These are phyloP conservation scores for Verticillium klebahnii DNA, from an alignment of 2,329 filamentous ascomycete genomes.

Conservation along the genomic window DNA sequence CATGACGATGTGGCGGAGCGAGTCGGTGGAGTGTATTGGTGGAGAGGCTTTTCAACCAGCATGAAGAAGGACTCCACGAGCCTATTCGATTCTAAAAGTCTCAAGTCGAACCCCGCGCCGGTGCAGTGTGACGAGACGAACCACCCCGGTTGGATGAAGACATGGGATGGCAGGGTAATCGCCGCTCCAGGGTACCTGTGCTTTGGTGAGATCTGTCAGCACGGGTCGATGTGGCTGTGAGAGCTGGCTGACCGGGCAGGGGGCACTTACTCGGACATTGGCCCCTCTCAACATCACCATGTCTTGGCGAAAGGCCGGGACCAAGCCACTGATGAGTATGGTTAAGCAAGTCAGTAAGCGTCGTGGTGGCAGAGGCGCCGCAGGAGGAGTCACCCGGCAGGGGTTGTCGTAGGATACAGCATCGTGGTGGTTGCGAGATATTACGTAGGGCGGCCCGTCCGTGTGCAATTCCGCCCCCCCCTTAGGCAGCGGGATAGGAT, in stretches of 20 bases:
- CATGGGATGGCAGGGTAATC: neutral
- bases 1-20: neutral
- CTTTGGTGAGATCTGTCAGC: neutral
- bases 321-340: neutral
- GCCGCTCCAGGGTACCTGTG: neutral
- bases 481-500: neutral
- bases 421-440: neutral
- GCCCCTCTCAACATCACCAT: neutral
- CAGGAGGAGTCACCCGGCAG: neutral
- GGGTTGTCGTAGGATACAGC: neutral
- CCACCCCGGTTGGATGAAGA: neutral
- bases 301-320: neutral
- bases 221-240: neutral
- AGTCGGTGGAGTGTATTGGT: neutral
- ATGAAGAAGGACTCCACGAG: neutral
- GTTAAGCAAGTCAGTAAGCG: neutral
- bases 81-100: neutral
- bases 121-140: neutral
- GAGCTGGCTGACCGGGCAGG: neutral
- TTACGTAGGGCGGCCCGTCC: neutral
- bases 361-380: neutral
- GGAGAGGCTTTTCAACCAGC: neutral
- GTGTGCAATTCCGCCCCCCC: neutral
- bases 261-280: neutral
- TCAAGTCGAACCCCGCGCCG: neutral